Evolutionary conservation across 2,329 filamentous ascomycete species (phyloP).

Genomic region (Alternaria sp.): DNA sequence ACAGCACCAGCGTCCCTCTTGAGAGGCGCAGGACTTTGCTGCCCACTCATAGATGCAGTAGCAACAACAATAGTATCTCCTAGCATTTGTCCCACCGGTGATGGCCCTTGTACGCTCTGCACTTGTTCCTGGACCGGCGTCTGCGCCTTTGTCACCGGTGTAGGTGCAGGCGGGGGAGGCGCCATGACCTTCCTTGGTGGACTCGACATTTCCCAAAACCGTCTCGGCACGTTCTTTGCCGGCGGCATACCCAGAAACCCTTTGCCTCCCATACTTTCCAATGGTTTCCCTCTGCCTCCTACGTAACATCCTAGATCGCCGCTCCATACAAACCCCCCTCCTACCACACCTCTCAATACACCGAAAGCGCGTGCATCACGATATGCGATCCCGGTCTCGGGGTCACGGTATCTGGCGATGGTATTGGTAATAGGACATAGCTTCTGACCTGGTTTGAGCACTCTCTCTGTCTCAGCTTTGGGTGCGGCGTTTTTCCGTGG

Average conservation of each 20-base stretch:
- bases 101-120: not conserved
- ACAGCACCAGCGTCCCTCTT: not conserved
- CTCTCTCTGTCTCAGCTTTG: conserved; percentile 27
- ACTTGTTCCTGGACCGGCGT: not conserved
- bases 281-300: conserved; percentile 61
- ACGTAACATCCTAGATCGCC: conserved; percentile 82
- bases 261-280: conserved; percentile 41
- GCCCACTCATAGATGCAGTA: not conserved
- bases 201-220: conserved; percentile 64
- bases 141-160: conserved; percentile 2
- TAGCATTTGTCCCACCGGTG: not conserved
- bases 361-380: conserved; percentile 80
- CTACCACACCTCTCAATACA: conserved; percentile 77
- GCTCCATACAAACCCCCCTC: conserved; percentile 84
- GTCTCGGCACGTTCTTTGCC: conserved; percentile 78
- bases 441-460: conserved; percentile 44
- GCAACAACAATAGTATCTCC: not conserved
- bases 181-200: conserved; percentile 21
- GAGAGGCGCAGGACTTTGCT: not conserved
- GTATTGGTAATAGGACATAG: conserved; percentile 82
- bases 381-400: conserved; percentile 82
- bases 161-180: conserved; percentile 4
- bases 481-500: conserved; percentile 42
- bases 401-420: conserved; percentile 83
- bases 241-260: conserved; percentile 61